Evolutionary conservation across 129 eudicot species (phyloP), one percentile per base, ranked within the genome.

Genomic region (Arctium lappa): DNA sequence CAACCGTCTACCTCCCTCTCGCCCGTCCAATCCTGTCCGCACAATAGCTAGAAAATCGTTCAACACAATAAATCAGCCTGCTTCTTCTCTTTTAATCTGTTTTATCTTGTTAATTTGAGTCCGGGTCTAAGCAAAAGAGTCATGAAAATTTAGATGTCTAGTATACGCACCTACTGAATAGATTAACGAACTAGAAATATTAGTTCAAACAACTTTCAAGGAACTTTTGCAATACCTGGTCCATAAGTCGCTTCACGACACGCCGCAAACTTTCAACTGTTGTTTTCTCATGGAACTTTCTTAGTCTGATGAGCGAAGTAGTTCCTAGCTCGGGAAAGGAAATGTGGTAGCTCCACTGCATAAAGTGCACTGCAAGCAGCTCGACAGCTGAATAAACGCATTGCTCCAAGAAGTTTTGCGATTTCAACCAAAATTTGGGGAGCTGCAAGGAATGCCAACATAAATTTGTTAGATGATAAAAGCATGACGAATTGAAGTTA

Each of bases 261-360:
- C 93, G 91, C 31, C 86, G 86, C 77, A 90, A 75, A 86, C 93
- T 87, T 85, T 96, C 99, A 82, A 32, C 72, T 30, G 85, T 76
- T 18, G 89, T 85, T 74, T 69, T 76, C 29, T 93, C 99, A 79
- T 86, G 86, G 56, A 91, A 91, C 79, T 88, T 90, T 77, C 85
- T 86, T 71, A 96, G 79, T 15, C 93, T 88, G 53, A 88, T 88
- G 33, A 96, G 88, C 0, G 98, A 89, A 84, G 92, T 83, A 63
- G 91, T 86, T 69, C 98, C 98, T 34, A 96, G 87, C 72, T 96
- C 99, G 3, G 99, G 99, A 83, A 91, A 96, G 8, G 98, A 90
- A 76, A 96, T 96, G 82, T 96, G 97, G 87, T 85, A 86, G 81
- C 98, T 91, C 99, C 99, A 96, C 69, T 93, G 98, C 75, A 87